Evolutionary conservation across 1,284 basidiomycete genomes (phyloP).

Genomic region (Mixia osmundae): DNA sequence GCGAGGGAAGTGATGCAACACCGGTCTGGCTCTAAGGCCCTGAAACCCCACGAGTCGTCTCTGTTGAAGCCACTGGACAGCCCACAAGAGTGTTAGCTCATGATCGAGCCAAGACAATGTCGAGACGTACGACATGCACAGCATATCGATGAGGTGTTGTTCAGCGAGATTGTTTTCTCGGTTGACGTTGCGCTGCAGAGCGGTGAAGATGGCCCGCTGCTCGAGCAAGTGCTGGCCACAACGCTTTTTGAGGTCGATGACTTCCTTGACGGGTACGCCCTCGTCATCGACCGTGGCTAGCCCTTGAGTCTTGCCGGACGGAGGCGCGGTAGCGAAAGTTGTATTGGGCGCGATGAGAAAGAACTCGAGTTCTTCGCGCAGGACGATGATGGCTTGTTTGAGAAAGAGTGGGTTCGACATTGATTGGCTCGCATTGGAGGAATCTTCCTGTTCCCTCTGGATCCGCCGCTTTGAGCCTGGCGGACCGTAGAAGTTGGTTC

Average conservation of each 20-base stretch:
- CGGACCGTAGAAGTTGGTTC: conserved; percentile 75
- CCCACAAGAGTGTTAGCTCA: background rate
- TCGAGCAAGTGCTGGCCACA: conserved; percentile 73
- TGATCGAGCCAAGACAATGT: conserved; percentile 1
- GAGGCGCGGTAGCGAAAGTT: conserved; percentile 3
- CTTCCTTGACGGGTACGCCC: conserved; percentile 48
- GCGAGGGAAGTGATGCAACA: conserved; percentile 97
- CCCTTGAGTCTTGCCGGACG: background rate
- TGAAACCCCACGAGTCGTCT: conserved; percentile 90
- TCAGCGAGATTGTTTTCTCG: conserved; percentile 98
- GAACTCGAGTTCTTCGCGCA: conserved; percentile 94
- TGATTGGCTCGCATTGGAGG: conserved; percentile 25
- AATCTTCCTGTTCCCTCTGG: conserved; percentile 31
- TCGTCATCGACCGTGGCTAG: conserved; percentile 36
- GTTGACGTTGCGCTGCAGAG: conserved; percentile 91
- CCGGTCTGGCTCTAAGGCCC: conserved; percentile 76
- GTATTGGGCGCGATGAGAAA: conserved; percentile 75
- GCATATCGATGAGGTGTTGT: conserved; percentile 98
- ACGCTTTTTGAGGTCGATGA: conserved; percentile 51
- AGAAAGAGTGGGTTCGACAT: conserved; percentile 67
- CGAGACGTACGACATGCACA: conserved; percentile 74
- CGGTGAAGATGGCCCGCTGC: conserved; percentile 84
- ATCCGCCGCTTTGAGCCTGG: conserved; percentile 23
- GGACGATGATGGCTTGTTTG: conserved; percentile 95
- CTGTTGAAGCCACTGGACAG: conserved; percentile 66